Conservation (phyloP, 306 rosid species). For the Luffa acutangula region DNA sequence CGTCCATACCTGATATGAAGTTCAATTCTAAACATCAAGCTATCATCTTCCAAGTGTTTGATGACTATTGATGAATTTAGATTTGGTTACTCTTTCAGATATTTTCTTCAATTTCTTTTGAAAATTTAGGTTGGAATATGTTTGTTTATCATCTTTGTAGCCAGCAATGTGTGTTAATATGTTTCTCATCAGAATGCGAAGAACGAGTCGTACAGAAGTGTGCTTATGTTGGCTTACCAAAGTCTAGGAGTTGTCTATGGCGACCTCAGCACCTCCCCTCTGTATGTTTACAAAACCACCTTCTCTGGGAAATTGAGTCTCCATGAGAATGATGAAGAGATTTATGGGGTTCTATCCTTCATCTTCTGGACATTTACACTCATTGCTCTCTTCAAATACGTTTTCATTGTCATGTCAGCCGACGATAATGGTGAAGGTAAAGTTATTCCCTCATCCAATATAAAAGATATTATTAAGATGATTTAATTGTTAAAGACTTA, state of each 20-base stretch:
- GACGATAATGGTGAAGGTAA: constrained; percentile 85
- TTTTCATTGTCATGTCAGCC: constrained; percentile 63
- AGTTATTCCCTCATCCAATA: background rate
- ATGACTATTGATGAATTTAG: background rate
- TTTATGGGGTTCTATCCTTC: constrained; percentile 67
- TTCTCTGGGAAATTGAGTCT: constrained; percentile 67
- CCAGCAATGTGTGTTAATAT: constrained; percentile 1
- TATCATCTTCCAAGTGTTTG: background rate
- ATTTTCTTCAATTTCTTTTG: background rate
- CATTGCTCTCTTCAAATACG: constrained; percentile 67
- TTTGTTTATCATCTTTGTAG: background rate
- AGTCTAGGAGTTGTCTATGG: constrained; percentile 87
- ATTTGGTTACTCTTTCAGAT: background rate
- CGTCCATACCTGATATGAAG: background rate
- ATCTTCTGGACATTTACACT: constrained; percentile 75
- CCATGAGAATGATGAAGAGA: constrained; percentile 62
- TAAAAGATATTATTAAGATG: background rate
- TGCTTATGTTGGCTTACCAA: constrained; percentile 64
- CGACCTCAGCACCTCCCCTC: constrained; percentile 76
- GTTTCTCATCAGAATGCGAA: constrained; percentile 40
- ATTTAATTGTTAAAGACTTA: background rate
- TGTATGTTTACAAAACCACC: constrained; percentile 72
- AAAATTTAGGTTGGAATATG: background rate
- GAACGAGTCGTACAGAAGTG: constrained; percentile 34
- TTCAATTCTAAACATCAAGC: background rate